phyloP scores from a whole-genome alignment of 2,329 filamentous ascomycete genomes.

The Aspergillus ruber region DNA sequence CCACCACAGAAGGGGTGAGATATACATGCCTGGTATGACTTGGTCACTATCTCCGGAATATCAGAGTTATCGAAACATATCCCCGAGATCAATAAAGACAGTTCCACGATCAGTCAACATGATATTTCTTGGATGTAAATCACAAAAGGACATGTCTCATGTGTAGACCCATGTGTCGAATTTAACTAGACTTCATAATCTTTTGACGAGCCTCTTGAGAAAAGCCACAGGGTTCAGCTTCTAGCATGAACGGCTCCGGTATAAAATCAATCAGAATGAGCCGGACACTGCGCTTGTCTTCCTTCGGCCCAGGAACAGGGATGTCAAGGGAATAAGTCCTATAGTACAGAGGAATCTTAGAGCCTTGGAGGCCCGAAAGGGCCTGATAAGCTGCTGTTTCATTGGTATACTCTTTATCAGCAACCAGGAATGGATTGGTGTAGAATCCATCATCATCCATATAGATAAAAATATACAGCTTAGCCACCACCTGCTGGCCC shows the following conservation, averaged over 20 bases:
- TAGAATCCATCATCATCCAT: conserved; percentile 14
- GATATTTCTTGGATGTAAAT: conserved; percentile 13
- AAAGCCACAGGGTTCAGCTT: conserved; percentile 7
- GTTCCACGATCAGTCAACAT: conserved; percentile 4
- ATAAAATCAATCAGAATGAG: conserved; percentile 19
- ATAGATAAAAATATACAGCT: conserved; percentile 20
- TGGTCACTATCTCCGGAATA: neutral
- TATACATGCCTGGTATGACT: conserved; percentile 10
- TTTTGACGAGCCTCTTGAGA: conserved; percentile 8
- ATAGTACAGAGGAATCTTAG: conserved; percentile 15
- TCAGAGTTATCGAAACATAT: conserved; percentile 8
- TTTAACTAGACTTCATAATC: conserved; percentile 17
- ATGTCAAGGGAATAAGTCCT: conserved; percentile 18
- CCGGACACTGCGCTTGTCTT: conserved; percentile 10
- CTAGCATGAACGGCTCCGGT: conserved; percentile 10
- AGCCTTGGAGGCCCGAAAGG: conserved; percentile 13
- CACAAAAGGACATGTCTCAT: conserved; percentile 9
- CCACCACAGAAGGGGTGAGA: conserved; percentile 15
- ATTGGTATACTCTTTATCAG: conserved; percentile 19
- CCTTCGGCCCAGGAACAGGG: conserved; percentile 3
- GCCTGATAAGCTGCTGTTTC: conserved; percentile 13
- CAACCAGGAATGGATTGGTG: conserved; percentile 16
- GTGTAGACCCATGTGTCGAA: conserved; percentile 14
- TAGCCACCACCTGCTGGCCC: conserved; percentile 13
- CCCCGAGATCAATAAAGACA: conserved; percentile 17